Evolutionary conservation across 2,329 filamentous ascomycete genomes (phyloP), one percentile per base, ranked within the genome.

Genomic region (Didymella segeticola): DNA sequence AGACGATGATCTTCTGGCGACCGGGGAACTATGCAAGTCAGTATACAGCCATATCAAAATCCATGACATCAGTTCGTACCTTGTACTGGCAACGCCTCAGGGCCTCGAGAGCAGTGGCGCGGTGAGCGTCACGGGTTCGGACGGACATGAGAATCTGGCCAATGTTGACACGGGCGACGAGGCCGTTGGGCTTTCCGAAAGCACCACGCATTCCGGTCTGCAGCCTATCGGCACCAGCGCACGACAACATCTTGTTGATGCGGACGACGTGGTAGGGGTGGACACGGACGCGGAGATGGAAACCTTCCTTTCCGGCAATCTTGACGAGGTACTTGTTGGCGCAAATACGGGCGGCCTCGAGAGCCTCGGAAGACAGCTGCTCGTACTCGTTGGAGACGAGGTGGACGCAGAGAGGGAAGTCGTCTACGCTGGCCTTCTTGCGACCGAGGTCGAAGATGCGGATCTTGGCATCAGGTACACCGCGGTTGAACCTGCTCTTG

Each of bases 181-280:
- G 89, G 79, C 95, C 95, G 87, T 98, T 96, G 81, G 95, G 95
- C 89, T 99, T 99, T 79, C 95, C 95, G 89, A 92, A 99, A 74
- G 95, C 95, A 89, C 95, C 95, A 89, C 95, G 93, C 95, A 99
- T 99, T 86, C 95, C 95, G 73, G 95, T 99, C 84, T 99, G 95
- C 82, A 99, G 86, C 89, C 95, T 92, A 98, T 99, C 95, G 89
- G 95, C 95, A 87, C 95, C 95, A 77, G 95, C 95, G 82, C 95
- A 99, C 79, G 95, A 98, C 91, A 99, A 93, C 95, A 99, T 99
- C 90, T 99, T 99, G 92, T 99, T 99, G 93, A 99, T 99, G 83
- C 95, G 95, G 86, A 99, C 90, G 83, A 99, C 95, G 87, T 99
- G 95, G 91, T 91, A 99, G 70, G 95, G 95, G 87, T 99, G 95